Evolutionary conservation across 495 filamentous ascomycete species (phyloP), one percentile per base, ranked within the genome.

Genomic region (Daldinia concentrica): DNA sequence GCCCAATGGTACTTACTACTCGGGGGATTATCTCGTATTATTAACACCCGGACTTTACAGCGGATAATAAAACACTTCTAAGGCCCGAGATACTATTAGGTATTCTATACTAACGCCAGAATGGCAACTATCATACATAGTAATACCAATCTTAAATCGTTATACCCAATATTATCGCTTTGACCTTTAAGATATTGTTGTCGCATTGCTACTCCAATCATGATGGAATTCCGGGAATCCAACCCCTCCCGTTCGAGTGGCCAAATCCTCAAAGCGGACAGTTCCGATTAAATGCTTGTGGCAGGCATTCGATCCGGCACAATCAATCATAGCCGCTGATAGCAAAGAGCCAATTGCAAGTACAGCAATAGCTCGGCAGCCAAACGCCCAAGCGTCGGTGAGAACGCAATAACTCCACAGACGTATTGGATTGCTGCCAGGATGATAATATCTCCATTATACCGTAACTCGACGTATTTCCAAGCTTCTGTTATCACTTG

Each of bases 401-500:
- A 30, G 27, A 30, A 30, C 1, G 27, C 14, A 24, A 54, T 29
- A 29, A 54, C 5, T 24, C 26, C 7, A 6, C 50, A 30, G 26
- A 4, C 27, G 50, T 29, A 27, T 30, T 54, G 27, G 24, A 54
- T 54, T n/a, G 50, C 50, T 54, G 50, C 50, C 50, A 15, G 50
- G 15, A 11, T 14, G 43, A 48, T 48, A 48, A 12, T 11, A 48
- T 22, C 9, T 12, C 3, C 11, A 22, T 48, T 48, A 48, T 48
- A 48, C 43, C 43, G 17, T 24, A 48, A 12, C 17, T 22, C 19
- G 19, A 22, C 43, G n/a, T 54, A 29, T 29, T 54, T 30, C 29
- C 51, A 48, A 48, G 43, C 43, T 24, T 22, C 19, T 24, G 19
- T 22, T 12, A 48, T 48, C 43, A 8, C 6, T 9, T 48, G 22